These are phyloP conservation scores for Mimosa pudica DNA, from an alignment of 306 rosid genomes.

Conservation along the genomic window DNA sequence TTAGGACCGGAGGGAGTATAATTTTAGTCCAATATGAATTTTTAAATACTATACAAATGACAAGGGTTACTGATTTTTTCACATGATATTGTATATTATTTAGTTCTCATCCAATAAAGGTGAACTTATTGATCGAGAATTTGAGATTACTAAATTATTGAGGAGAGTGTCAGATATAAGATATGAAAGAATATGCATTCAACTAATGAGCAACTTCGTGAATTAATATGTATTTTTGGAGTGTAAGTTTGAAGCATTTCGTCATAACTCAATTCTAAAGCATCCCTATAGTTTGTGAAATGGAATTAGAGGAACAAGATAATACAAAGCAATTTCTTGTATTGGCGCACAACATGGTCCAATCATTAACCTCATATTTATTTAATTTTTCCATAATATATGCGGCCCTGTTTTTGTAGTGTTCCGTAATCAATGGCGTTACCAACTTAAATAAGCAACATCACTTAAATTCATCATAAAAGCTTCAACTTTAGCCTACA, in stretches of 20 bases:
- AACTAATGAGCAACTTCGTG: not conserved
- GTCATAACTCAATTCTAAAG: constrained; percentile 9
- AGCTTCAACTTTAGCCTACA: not conserved
- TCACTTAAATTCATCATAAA: not conserved
- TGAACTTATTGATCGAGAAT: not conserved
- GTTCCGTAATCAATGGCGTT: not conserved
- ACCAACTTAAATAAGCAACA: not conserved
- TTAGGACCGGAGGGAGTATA: too few species aligned
- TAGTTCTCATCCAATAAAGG: not conserved
- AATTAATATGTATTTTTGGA: not conserved
- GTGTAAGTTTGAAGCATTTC: not conserved
- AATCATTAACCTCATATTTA: constrained; percentile 37
- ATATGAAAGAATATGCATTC: not conserved
- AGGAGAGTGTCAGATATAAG: too few species aligned
- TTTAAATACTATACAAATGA: too few species aligned
- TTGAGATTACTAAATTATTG: not conserved
- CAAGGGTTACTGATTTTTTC: not conserved
- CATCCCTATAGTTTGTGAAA: not conserved
- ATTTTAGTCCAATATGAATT: too few species aligned
- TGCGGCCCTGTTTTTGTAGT: not conserved
- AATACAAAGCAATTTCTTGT: not conserved
- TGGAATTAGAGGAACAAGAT: not conserved
- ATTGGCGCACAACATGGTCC: constrained; percentile 40
- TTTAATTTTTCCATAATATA: constrained; percentile 11
- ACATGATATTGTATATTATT: too few species aligned